A percentile compares a stretch with the other conserved stretches of the same genome.
Evolutionary conservation across 2,329 filamentous ascomycete genomes (phyloP).

Genomic region (Alternaria sp.): DNA sequence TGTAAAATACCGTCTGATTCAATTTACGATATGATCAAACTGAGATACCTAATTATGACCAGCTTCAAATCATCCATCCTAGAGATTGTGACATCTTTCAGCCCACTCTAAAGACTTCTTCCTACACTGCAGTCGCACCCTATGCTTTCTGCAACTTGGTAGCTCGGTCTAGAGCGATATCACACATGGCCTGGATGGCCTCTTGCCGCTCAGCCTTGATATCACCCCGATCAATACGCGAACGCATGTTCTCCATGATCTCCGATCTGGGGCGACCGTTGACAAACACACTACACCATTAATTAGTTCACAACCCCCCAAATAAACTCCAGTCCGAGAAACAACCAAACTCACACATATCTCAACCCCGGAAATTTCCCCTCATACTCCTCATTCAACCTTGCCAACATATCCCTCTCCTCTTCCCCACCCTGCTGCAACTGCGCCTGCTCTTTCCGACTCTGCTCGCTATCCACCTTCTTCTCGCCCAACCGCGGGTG

Average conservation of each 20-base stretch:
- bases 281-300: slow-evolving; percentile 69
- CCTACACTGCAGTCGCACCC: not conserved
- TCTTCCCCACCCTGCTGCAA: slow-evolving; percentile 61
- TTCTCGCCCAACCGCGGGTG: slow-evolving; percentile 85
- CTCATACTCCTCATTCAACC: slow-evolving; percentile 80
- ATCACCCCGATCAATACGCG: slow-evolving; percentile 72
- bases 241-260: slow-evolving; percentile 83
- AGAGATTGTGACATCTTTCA: not conserved
- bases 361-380: slow-evolving; percentile 77
- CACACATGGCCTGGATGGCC: slow-evolving; percentile 86
- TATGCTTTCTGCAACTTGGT: slow-evolving; percentile 56
- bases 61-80: not conserved
- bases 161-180: slow-evolving; percentile 83
- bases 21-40: no score
- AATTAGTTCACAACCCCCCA: not conserved
- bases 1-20: not conserved
- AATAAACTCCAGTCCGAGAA: not conserved
- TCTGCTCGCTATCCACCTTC: slow-evolving; percentile 82
- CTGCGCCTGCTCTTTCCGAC: slow-evolving; percentile 80
- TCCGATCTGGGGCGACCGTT: slow-evolving; percentile 75
- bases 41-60: no score
- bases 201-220: slow-evolving; percentile 71
- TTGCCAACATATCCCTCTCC: slow-evolving; percentile 63
- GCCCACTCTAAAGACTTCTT: not conserved
- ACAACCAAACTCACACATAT: slow-evolving; percentile 67